These are phyloP conservation scores for Suillus spraguei DNA, from an alignment of 768 basidiomycete genomes.

Conservation along the genomic window DNA sequence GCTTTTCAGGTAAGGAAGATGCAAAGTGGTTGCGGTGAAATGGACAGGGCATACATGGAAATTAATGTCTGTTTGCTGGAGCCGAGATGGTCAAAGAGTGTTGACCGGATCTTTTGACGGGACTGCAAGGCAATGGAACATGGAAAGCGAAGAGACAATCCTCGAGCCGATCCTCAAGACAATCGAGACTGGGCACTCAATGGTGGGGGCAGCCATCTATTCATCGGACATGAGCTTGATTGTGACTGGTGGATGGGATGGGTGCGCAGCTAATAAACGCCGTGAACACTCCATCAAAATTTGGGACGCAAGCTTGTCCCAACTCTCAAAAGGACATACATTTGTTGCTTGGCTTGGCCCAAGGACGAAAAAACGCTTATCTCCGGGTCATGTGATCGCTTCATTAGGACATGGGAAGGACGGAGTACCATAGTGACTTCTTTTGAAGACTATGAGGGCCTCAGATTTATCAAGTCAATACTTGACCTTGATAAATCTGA, in stretches of 20 bases:
- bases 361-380: background rate
- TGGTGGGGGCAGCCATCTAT: background rate
- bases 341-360: background rate
- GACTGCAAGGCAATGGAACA: background rate
- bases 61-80: background rate
- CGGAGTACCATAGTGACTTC: no score
- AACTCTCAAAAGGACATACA: background rate
- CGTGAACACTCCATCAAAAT: no score
- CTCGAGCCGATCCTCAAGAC: background rate
- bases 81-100: background rate
- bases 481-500: no score
- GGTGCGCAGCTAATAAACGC: no score
- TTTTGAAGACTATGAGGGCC: no score
- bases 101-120: background rate
- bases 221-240: constrained; percentile 9
- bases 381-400: background rate
- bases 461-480: no score
- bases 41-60: background rate
- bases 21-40: background rate
- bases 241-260: background rate
- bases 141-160: background rate
- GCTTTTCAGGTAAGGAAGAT: no score
- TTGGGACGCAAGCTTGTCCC: constrained; percentile 5
- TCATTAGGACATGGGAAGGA: background rate
- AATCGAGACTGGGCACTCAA: background rate